phyloP scores from a whole-genome alignment of 306 rosid genomes.

The Cucurbita ficifolia region DNA sequence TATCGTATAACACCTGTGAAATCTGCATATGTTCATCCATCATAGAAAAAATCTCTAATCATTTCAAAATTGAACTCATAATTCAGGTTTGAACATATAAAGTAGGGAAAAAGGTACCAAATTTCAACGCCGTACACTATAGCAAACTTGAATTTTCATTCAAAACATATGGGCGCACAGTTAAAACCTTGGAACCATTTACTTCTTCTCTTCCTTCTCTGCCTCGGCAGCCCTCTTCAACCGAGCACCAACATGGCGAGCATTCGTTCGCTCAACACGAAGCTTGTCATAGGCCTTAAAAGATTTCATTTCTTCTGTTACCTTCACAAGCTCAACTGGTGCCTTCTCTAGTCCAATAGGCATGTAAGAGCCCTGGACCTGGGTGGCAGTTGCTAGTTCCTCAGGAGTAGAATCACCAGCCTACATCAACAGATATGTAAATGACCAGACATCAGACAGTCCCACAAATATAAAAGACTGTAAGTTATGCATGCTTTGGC shows the following conservation, averaged over 20 bases:
- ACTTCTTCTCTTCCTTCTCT: constrained; percentile 55
- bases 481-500: not conserved
- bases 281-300: constrained; percentile 46
- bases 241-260: constrained; percentile 30
- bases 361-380: constrained; percentile 36
- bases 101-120: not conserved
- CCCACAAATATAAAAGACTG: not conserved
- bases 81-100: constrained; percentile 1
- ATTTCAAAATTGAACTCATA: constrained; percentile 4
- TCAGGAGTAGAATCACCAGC: constrained; percentile 48
- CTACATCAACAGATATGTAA: constrained; percentile 7
- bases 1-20: constrained; percentile 6
- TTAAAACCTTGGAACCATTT: not conserved
- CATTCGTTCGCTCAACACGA: constrained; percentile 30
- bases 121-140: not conserved
- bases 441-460: not conserved
- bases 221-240: constrained; percentile 49
- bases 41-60: not conserved
- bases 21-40: constrained; percentile 1
- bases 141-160: not conserved
- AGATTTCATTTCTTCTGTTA: constrained; percentile 30
- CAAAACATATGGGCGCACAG: not conserved
- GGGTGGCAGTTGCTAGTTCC: constrained; percentile 47
- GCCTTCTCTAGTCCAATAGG: constrained; percentile 32
- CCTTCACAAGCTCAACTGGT: constrained; percentile 33